These are phyloP conservation scores for Phlebiopsis flavidoalba DNA, from an alignment of 768 basidiomycete species.

Conservation along the genomic window DNA sequence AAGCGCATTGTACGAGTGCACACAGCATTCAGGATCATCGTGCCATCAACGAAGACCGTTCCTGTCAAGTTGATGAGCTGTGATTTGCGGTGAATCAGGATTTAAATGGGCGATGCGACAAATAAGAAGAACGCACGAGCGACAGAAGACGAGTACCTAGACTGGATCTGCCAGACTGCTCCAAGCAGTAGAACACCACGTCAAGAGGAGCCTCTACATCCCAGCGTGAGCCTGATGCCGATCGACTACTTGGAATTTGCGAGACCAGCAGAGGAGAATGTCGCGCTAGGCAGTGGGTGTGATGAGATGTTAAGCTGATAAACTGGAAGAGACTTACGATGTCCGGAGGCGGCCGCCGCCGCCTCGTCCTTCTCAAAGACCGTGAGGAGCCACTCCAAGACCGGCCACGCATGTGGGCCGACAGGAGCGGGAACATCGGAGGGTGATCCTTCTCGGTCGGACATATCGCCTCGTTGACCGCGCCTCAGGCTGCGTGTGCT, in stretches of 20 bases:
- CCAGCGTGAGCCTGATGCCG: constrained; percentile 45
- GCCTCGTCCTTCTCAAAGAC: constrained; percentile 68
- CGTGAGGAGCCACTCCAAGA: constrained; percentile 63
- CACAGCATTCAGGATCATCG: constrained; percentile 27
- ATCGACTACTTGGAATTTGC: constrained; percentile 54
- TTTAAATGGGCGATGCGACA: neutral
- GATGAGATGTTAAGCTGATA: neutral
- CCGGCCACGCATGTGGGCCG: constrained; percentile 61
- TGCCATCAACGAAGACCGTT: constrained; percentile 26
- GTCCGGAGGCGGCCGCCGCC: constrained; percentile 33
- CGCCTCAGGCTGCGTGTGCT: constrained; percentile 11
- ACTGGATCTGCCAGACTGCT: constrained; percentile 20
- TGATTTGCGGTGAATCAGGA: neutral
- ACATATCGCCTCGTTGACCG: constrained; percentile 23
- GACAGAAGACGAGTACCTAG: constrained; percentile 25
- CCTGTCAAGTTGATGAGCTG: constrained; percentile 31
- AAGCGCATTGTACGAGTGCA: constrained; percentile 21
- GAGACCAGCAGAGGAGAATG: constrained; percentile 51
- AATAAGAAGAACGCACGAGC: constrained; percentile 19
- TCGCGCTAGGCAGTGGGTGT: constrained; percentile 24
- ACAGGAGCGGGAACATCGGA: constrained; percentile 30
- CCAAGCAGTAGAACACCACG: constrained; percentile 29
- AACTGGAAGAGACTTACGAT: constrained; percentile 11
- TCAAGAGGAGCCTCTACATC: constrained; percentile 48
- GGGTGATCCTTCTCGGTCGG: constrained; percentile 16